Conservation (phyloP, 305 asterid species). For the Stenogyne calaminthoides region DNA sequence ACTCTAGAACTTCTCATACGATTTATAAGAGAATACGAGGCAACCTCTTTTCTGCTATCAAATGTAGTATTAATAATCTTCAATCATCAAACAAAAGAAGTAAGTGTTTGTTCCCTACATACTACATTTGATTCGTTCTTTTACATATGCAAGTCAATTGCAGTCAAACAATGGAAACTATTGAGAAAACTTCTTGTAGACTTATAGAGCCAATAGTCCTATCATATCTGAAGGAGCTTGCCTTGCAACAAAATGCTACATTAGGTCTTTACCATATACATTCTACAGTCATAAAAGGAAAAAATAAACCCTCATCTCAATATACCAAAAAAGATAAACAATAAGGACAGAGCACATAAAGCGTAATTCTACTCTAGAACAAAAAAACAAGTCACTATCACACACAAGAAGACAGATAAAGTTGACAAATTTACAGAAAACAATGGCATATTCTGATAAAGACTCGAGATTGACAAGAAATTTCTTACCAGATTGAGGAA, state of each 20-base stretch:
- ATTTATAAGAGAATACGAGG: neutral
- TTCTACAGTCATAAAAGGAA: neutral
- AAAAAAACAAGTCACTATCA: neutral
- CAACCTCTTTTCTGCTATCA: neutral
- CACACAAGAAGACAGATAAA: neutral
- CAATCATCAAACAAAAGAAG: neutral
- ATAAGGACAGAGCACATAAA: neutral
- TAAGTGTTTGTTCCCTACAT: neutral
- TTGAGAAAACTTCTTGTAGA: constrained; percentile 17
- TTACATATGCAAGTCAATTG: constrained; percentile 14
- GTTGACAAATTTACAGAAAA: neutral
- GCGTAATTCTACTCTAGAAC: neutral
- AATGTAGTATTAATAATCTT: neutral
- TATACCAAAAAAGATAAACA: neutral
- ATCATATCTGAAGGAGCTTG: neutral
- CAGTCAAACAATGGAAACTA: neutral
- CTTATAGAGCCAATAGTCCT: neutral
- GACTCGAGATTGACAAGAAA: neutral
- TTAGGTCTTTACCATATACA: neutral
- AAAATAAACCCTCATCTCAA: neutral
- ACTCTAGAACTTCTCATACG: neutral
- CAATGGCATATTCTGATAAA: neutral
- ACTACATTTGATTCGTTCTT: neutral
- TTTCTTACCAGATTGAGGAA: constrained; percentile 61
- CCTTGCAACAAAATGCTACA: neutral